phyloP scores from a whole-genome alignment of 176 grass and related monocot species.

The Tuctoria greenei region DNA sequence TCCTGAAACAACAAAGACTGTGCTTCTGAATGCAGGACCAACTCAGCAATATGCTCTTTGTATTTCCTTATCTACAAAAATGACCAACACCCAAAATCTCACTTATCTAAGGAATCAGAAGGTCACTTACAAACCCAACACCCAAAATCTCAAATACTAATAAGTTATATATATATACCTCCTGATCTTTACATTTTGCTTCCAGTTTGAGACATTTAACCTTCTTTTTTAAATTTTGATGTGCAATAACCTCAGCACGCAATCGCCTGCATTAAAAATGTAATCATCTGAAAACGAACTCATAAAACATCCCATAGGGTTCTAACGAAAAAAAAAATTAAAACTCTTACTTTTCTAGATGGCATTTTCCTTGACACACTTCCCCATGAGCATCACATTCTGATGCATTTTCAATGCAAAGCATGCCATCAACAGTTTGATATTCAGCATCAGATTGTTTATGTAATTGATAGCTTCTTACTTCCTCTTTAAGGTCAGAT shows the following conservation, averaged over 20 bases:
- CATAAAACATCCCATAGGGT: neutral
- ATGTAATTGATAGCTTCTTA: slow-evolving; percentile 62
- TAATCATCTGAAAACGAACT: slow-evolving; percentile 18
- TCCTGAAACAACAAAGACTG: slow-evolving; percentile 79
- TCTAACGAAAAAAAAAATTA: neutral
- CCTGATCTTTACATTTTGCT: slow-evolving; percentile 63
- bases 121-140: slow-evolving; percentile 29
- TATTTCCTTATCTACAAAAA: slow-evolving; percentile 60
- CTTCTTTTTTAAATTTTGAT: slow-evolving; percentile 58
- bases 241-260: slow-evolving; percentile 47
- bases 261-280: slow-evolving; percentile 37
- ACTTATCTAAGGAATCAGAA: slow-evolving; percentile 29
- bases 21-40: slow-evolving; percentile 79
- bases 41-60: slow-evolving; percentile 79
- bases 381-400: slow-evolving; percentile 35
- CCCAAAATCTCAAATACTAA: slow-evolving; percentile 29
- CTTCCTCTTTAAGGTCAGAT: slow-evolving; percentile 78
- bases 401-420: slow-evolving; percentile 41
- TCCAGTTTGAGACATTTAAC: slow-evolving; percentile 58
- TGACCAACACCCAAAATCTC: slow-evolving; percentile 31
- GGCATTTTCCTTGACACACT: slow-evolving; percentile 31
- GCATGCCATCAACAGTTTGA: slow-evolving; percentile 45
- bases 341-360: slow-evolving; percentile 45
- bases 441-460: slow-evolving; percentile 49
- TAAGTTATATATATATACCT: slow-evolving; percentile 43